phyloP scores from a whole-genome alignment of 345 rosid genomes.

The Salix udensis region DNA sequence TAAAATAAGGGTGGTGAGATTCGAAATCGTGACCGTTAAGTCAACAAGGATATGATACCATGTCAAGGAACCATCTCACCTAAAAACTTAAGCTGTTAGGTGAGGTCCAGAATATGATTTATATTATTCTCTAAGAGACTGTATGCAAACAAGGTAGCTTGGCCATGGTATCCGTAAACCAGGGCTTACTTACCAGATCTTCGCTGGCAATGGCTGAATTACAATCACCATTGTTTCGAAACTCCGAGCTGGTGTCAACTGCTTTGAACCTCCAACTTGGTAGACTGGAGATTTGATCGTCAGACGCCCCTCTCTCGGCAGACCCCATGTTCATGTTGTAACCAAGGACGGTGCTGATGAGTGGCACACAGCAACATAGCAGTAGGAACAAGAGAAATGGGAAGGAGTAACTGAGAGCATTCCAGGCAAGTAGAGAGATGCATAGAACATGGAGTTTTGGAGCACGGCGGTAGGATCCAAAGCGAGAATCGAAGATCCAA shows the following conservation, averaged over 20 bases:
- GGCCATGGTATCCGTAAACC: no score
- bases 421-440: conserved; percentile 86
- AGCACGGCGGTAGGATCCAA: conserved; percentile 70
- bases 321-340: conserved; percentile 93
- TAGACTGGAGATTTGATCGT: conserved; percentile 75
- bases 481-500: conserved; percentile 93
- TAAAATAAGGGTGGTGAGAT: no score
- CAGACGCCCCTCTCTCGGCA: conserved; percentile 75
- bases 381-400: conserved; percentile 86
- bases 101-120: no score
- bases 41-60: no score
- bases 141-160: not conserved
- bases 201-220: conserved; percentile 34
- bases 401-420: conserved; percentile 84
- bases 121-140: no score
- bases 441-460: conserved; percentile 88
- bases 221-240: conserved; percentile 26
- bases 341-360: conserved; percentile 70
- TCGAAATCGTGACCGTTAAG: no score
- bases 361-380: conserved; percentile 83
- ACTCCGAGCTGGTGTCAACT: conserved; percentile 28
- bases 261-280: conserved; percentile 81
- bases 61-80: no score
- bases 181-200: conserved; percentile 25
- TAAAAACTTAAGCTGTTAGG: no score